Evolutionary conservation across 768 basidiomycete genomes (phyloP).

Genomic region (Tulasnella sp.): DNA sequence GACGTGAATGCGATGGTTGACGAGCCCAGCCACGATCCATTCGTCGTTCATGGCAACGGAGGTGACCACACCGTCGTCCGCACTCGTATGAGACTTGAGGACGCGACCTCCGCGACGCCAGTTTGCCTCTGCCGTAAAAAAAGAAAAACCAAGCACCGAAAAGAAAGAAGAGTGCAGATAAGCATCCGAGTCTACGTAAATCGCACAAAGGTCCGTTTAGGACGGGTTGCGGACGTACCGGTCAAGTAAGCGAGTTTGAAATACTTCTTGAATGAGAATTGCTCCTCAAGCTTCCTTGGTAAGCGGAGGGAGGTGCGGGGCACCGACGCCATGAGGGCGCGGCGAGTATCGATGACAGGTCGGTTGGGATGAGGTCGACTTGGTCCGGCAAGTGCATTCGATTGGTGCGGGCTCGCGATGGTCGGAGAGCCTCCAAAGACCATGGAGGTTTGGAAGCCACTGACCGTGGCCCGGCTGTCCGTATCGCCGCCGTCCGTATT

Average conservation of each 20-base stretch:
- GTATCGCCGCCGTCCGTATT: neutral
- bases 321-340: constrained; percentile 4
- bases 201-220: neutral
- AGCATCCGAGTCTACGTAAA: neutral
- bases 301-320: constrained; percentile 4
- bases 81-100: constrained; percentile 44
- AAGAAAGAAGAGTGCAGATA: neutral
- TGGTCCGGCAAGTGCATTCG: neutral
- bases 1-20: constrained; percentile 72
- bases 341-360: neutral
- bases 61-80: constrained; percentile 64
- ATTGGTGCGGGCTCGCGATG: neutral
- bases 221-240: constrained; percentile 34
- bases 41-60: constrained; percentile 72
- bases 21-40: constrained; percentile 82
- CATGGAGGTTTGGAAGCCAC: neutral
- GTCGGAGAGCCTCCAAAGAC: neutral
- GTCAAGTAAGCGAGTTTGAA: constrained; percentile 66
- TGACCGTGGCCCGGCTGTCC: neutral
- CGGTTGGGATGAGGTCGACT: neutral
- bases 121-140: constrained; percentile 45
- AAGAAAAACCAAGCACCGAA: neutral
- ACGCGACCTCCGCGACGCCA: constrained; percentile 69
- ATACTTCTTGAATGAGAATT: constrained; percentile 51
- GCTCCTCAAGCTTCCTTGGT: constrained; percentile 5